Percentiles rank a stretch among this genome's conserved stretches.
These are phyloP conservation scores for Diophrys sp. DNA, from an alignment of 73 alveolate genomes.

Conservation along the genomic window DNA sequence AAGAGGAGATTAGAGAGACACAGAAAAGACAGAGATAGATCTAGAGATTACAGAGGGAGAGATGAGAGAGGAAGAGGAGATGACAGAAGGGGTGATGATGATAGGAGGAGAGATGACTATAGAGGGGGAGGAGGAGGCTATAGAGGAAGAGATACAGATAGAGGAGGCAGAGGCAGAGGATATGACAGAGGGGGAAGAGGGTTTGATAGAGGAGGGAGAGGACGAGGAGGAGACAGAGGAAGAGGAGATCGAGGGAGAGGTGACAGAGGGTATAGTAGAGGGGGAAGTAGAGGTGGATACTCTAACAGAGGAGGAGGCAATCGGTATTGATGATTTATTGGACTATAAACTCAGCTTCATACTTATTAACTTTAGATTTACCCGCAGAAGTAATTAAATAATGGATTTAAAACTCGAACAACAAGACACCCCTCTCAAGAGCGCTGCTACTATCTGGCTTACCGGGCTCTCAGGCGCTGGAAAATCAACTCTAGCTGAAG, in stretches of 20 bases:
- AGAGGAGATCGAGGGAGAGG: not conserved
- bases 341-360: no score
- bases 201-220: not conserved
- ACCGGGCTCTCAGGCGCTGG: conserved; percentile 64
- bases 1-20: no score
- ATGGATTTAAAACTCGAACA: not conserved
- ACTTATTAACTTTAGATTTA: no score
- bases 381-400: no score
- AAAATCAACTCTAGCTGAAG: conserved; percentile 38
- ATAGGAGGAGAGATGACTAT: not conserved
- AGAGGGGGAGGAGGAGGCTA: not conserved
- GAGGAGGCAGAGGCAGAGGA: not conserved
- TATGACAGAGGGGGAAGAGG: not conserved
- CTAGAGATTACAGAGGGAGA: not conserved
- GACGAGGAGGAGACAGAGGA: not conserved
- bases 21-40: not conserved
- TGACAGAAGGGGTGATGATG: not conserved
- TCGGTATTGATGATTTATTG: not conserved
- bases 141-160: not conserved
- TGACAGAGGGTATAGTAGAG: not conserved
- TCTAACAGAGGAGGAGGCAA: not conserved
- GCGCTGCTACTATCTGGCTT: conserved; percentile 42
- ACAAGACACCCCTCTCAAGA: not conserved
- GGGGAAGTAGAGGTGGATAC: not conserved
- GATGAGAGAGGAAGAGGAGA: not conserved